phyloP scores from a whole-genome alignment of 148 eudicot genomes.

The Heliamphora exappendiculata region DNA sequence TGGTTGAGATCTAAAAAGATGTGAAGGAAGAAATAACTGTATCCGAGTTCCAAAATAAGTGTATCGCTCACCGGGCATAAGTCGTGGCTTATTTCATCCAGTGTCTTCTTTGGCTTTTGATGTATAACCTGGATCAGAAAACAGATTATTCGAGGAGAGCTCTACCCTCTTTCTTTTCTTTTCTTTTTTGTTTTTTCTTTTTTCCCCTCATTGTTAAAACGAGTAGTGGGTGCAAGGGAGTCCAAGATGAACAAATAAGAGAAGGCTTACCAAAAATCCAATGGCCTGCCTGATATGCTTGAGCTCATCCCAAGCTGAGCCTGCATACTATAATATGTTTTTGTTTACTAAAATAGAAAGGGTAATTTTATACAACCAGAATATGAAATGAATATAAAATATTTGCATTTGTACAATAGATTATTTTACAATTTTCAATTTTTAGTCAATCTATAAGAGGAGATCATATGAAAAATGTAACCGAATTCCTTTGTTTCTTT shows the following conservation, averaged over 20 bases:
- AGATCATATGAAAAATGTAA: too few relatives aligned
- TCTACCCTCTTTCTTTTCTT: neutral
- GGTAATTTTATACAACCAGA: neutral
- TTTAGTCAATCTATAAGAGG: too few relatives aligned
- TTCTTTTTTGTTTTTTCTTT: neutral
- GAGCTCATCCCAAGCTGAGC: slow-evolving; percentile 94
- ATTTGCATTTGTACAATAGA: too few relatives aligned
- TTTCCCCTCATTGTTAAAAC: too few relatives aligned
- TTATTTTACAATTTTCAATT: too few relatives aligned
- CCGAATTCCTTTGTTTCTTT: too few relatives aligned
- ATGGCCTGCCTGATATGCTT: slow-evolving; percentile 97
- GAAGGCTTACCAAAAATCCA: slow-evolving; percentile 63
- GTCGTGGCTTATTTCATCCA: slow-evolving; percentile 74
- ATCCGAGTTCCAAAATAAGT: neutral
- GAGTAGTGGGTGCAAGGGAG: neutral
- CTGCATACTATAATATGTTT: slow-evolving; percentile 66
- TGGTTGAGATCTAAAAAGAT: slow-evolving; percentile 15
- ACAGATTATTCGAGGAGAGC: neutral
- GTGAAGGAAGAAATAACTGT: neutral
- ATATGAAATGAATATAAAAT: too few relatives aligned
- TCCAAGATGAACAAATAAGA: neutral
- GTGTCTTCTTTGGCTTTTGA: slow-evolving; percentile 83
- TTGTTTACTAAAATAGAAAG: neutral
- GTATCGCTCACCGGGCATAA: slow-evolving; percentile 78
- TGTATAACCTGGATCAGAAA: slow-evolving; percentile 61